These are phyloP conservation scores for Exserohilum turcica DNA, from an alignment of 2,329 filamentous ascomycete species.

Conservation along the genomic window DNA sequence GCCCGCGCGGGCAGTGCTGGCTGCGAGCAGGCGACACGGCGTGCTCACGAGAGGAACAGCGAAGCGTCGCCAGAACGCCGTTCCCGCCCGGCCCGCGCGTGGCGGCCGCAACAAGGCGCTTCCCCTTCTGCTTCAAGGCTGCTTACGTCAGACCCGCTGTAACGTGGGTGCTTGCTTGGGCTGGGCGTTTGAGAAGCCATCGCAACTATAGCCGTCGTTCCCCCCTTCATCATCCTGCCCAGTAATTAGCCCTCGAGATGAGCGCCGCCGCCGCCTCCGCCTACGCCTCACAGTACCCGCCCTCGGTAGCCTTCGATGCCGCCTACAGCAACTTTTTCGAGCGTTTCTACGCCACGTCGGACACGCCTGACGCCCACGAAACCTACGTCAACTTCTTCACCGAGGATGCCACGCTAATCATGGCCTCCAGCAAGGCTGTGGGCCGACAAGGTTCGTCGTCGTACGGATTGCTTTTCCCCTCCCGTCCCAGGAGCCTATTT, in stretches of 20 bases:
- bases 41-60: not conserved
- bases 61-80: slow-evolving; percentile 4
- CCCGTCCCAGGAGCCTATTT: not conserved
- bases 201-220: not conserved
- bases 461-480: slow-evolving; percentile 3
- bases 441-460: slow-evolving; percentile 52
- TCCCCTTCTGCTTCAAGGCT: too few relatives aligned
- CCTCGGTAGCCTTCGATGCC: slow-evolving; percentile 45
- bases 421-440: slow-evolving; percentile 55
- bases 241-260: slow-evolving; percentile 22
- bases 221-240: slow-evolving; percentile 1
- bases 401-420: slow-evolving; percentile 56
- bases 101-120: not conserved
- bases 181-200: slow-evolving; percentile 7
- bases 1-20: too few relatives aligned
- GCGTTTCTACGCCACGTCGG: slow-evolving; percentile 54
- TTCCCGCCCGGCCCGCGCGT: slow-evolving; percentile 13
- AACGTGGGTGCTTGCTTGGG: slow-evolving; percentile 2
- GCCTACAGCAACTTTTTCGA: slow-evolving; percentile 53
- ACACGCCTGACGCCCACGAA: slow-evolving; percentile 56
- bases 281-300: slow-evolving; percentile 46
- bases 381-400: slow-evolving; percentile 57
- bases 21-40: too few relatives aligned
- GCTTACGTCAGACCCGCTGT: slow-evolving; percentile 10
- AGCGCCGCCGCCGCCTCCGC: slow-evolving; percentile 13